Conservation (phyloP, 2,329 filamentous ascomycete species). For the Neonectria faginata region DNA sequence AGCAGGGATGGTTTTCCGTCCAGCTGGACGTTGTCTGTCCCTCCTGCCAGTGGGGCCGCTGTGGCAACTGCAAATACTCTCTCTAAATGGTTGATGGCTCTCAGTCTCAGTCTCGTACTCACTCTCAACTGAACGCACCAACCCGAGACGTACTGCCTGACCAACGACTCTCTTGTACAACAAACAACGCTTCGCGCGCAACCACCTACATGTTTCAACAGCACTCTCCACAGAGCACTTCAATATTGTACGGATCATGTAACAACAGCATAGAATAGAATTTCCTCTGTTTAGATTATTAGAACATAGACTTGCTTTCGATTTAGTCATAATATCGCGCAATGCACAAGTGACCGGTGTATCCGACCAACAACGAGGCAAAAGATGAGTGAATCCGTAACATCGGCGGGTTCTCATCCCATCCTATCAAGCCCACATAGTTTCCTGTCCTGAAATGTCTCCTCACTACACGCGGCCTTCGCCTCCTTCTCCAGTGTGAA, state of each 20-base stretch:
- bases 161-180: not conserved
- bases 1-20: not conserved
- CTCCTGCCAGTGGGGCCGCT: constrained; percentile 29
- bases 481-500: not conserved
- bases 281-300: not conserved
- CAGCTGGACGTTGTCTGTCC: not conserved
- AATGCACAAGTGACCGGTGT: not conserved
- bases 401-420: not conserved
- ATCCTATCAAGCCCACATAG: no score
- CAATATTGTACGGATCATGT: not conserved
- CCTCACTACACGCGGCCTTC: not conserved
- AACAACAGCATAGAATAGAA: not conserved
- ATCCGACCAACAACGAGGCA: not conserved
- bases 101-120: not conserved
- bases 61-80: constrained; percentile 39
- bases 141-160: no score
- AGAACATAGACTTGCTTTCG: not conserved
- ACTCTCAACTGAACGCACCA: not conserved
- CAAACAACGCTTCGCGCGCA: not conserved
- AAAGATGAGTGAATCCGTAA: not conserved
- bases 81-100: not conserved
- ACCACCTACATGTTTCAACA: not conserved
- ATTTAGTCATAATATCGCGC: not conserved
- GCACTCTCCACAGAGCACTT: not conserved
- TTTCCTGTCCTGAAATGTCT: not conserved